Conservation (phyloP, 2,329 filamentous ascomycete genomes). For the Neopestalotiopsis rosae region DNA sequence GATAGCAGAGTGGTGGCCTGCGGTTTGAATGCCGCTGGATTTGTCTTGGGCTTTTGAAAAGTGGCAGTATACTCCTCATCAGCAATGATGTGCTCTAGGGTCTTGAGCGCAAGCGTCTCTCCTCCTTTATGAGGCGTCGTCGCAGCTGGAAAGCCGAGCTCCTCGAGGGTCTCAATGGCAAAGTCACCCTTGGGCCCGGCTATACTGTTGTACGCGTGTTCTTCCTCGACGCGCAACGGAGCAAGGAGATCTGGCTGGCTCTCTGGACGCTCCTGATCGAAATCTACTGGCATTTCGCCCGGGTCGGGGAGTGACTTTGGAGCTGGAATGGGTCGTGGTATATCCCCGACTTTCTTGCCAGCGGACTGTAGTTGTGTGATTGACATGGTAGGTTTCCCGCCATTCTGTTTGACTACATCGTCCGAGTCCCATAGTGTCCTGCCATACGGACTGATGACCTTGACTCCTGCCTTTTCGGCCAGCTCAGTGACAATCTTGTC, state of each 20-base stretch:
- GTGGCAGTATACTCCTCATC: slow-evolving; percentile 72
- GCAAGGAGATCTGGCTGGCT: slow-evolving; percentile 65
- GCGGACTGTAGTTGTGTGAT: slow-evolving; percentile 70
- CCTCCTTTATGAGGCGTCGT: slow-evolving; percentile 73
- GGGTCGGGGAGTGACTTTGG: slow-evolving; percentile 68
- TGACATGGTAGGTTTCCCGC: slow-evolving; percentile 76
- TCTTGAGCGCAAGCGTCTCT: slow-evolving; percentile 67
- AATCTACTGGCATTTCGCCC: slow-evolving; percentile 61
- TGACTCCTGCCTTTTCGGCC: slow-evolving; percentile 69
- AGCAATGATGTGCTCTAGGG: slow-evolving; percentile 62
- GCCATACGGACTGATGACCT: slow-evolving; percentile 69
- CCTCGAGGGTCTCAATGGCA: slow-evolving; percentile 71
- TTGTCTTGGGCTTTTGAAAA: slow-evolving; percentile 78
- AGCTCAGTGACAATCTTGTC: slow-evolving; percentile 64
- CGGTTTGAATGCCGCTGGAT: slow-evolving; percentile 74
- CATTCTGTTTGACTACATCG: slow-evolving; percentile 67
- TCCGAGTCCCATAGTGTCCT: slow-evolving; percentile 78
- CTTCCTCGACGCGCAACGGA: slow-evolving; percentile 55
- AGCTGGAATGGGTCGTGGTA: slow-evolving; percentile 61
- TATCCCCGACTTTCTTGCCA: slow-evolving; percentile 65
- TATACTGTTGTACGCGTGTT: slow-evolving; percentile 64
- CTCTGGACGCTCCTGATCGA: slow-evolving; percentile 58
- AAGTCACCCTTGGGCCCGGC: slow-evolving; percentile 74
- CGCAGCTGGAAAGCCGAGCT: slow-evolving; percentile 70
- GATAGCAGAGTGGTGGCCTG: slow-evolving; percentile 77